Conservation (phyloP, 1,284 basidiomycete species). For the Austroboletus novae-zelandiae region DNA sequence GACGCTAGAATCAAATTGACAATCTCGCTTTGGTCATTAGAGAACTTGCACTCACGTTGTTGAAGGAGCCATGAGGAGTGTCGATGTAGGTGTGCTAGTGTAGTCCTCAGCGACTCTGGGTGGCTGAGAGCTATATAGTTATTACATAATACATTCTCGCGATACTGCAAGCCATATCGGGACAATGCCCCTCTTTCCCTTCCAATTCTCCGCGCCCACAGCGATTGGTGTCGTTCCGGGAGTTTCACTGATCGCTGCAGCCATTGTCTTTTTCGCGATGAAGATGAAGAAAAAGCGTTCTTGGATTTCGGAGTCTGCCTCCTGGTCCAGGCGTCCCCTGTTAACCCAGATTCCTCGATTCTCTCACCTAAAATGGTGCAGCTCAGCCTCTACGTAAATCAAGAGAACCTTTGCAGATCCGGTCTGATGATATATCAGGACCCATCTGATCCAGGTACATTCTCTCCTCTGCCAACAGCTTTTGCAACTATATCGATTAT, state of each 20-base stretch:
- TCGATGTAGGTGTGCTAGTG: constrained; percentile 38
- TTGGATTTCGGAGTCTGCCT: constrained; percentile 5
- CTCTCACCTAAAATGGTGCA: constrained; percentile 24
- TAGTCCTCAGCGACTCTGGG: constrained; percentile 3
- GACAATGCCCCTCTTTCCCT: no score
- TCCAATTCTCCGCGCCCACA: no score
- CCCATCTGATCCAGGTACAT: constrained; percentile 34
- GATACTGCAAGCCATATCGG: not conserved
- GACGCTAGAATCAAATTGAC: constrained; percentile 42
- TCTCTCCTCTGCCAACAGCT: constrained; percentile 25
- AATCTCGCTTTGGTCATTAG: constrained; percentile 3
- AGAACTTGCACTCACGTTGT: constrained; percentile 54
- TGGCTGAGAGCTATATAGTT: constrained; percentile 34
- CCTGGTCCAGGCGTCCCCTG: not conserved
- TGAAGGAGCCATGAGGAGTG: constrained; percentile 60
- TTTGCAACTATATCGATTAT: constrained; percentile 8
- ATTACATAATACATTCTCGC: constrained; percentile 27
- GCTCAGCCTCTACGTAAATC: constrained; percentile 31
- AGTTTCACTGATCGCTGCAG: constrained; percentile 27
- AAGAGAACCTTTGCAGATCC: not conserved
- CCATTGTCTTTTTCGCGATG: constrained; percentile 24
- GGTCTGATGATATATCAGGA: constrained; percentile 21
- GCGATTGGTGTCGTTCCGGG: no score
- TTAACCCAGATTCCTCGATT: constrained; percentile 3
- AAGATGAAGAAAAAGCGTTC: constrained; percentile 28